Evolutionary conservation across 768 basidiomycete genomes (phyloP).

Genomic region (Jaapia argillacea): DNA sequence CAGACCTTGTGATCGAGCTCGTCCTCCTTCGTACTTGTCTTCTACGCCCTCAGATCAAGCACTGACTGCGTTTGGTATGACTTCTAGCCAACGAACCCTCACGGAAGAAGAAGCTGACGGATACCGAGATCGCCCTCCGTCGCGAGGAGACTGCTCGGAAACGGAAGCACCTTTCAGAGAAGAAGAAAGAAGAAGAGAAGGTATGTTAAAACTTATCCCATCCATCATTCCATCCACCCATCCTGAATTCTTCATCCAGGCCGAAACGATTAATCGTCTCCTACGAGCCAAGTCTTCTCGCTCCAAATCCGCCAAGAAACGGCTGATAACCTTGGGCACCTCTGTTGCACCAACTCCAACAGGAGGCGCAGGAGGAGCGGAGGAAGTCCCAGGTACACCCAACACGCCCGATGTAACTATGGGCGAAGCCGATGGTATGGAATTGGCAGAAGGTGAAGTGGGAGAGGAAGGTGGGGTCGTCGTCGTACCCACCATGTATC

Average conservation of each 20-base stretch:
- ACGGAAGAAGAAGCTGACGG: constrained; percentile 62
- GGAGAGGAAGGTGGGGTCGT: constrained; percentile 22
- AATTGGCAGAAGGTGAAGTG: constrained; percentile 31
- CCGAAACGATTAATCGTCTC: constrained; percentile 82
- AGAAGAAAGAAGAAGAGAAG: constrained; percentile 82
- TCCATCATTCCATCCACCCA: not conserved
- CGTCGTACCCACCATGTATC: constrained; percentile 47
- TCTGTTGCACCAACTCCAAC: no score
- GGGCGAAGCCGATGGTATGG: constrained; percentile 24
- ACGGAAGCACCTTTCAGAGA: constrained; percentile 70
- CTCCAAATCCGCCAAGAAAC: not conserved
- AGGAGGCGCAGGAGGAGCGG: not conserved
- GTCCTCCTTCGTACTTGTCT: not conserved
- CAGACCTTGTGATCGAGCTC: no score
- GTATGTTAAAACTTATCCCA: constrained; percentile 24
- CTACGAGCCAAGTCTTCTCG: constrained; percentile 20
- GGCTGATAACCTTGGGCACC: no score
- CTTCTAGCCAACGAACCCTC: constrained; percentile 18
- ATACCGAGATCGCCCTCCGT: constrained; percentile 61
- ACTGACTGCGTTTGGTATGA: not conserved
- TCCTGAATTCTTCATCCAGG: constrained; percentile 27
- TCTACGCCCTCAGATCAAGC: not conserved
- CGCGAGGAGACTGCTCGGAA: constrained; percentile 79
- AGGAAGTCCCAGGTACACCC: constrained; percentile 28
- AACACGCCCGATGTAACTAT: constrained; percentile 38